These are phyloP conservation scores for Ceriops decandra DNA, from an alignment of 345 rosid species.

Conservation along the genomic window DNA sequence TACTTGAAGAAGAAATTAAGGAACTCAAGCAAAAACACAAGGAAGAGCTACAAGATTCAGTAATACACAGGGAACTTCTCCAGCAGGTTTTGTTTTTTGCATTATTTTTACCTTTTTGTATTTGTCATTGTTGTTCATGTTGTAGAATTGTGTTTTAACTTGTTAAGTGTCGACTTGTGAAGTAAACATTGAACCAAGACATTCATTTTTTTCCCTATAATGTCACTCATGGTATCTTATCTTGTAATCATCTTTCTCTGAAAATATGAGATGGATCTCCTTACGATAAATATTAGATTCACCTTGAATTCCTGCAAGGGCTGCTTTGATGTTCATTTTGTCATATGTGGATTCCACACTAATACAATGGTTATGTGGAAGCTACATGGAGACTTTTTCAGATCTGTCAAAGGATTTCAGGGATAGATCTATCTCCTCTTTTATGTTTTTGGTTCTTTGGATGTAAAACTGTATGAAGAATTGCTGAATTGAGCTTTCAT, in stretches of 20 bases:
- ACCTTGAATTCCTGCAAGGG: neutral
- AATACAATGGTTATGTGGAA: neutral
- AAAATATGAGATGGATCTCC: no score
- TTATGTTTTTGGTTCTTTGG: neutral
- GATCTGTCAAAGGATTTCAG: no score
- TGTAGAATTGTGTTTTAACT: neutral
- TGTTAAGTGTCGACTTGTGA: neutral
- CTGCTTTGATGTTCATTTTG: slow-evolving; percentile 1
- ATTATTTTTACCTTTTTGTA: neutral
- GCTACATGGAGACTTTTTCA: neutral
- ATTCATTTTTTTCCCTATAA: no score
- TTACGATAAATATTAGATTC: neutral
- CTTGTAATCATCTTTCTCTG: no score
- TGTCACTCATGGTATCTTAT: no score
- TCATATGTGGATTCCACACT: neutral
- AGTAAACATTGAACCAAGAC: no score
- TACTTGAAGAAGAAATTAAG: slow-evolving; percentile 76
- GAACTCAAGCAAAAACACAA: slow-evolving; percentile 79
- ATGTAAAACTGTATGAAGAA: neutral
- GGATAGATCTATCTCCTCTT: neutral
- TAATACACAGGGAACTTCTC: slow-evolving; percentile 68
- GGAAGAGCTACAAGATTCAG: slow-evolving; percentile 83
- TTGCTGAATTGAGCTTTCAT: slow-evolving; percentile 2
- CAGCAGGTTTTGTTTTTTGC: slow-evolving; percentile 58
- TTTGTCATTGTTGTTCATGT: neutral